Evolutionary conservation across 2,329 filamentous ascomycete genomes (phyloP), one percentile per base, ranked within the genome.

Genomic region (Uncinocarpus reesii): DNA sequence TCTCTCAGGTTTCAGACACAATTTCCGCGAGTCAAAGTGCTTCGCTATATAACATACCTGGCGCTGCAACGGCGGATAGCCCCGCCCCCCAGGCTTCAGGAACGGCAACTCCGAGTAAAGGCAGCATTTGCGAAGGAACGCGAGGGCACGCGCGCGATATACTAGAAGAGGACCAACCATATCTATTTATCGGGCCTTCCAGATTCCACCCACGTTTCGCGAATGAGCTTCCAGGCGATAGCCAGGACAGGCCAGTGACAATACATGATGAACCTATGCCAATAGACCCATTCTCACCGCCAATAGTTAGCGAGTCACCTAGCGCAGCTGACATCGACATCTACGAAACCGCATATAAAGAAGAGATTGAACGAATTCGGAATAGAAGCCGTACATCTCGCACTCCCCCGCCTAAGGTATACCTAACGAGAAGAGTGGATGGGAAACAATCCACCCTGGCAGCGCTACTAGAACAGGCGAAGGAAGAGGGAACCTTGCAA

Each of bases 321-420:
- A 83, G 83, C 0, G 83, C 82, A 1, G 84, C 86, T 4, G 87
- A 93, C 52, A 86, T 86, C 57, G 81, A 92, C 60, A 83, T 96
- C 50, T 95, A 95, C 63, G 86, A 94, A 63, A 79, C 77, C 0
- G 90, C 90, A 0, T 95, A 94, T 62, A 80, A 86, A 59, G 78
- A 84, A 52, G 86, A 95, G 66, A 78, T 92, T 23, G 77, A 83
- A 50, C 77, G 82, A 13, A 90, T 95, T 58, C 67, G 77, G 24
- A 65, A 70, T 53, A 56, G 58, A 43, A 64, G 58, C n/a, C 55
- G 62, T 15, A 60, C 61, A 20, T 57, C 60, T 21, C 59, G 59
- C 56, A 68, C 71, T 49, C 63, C 67, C 21, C 59, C 63, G 28
- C 72, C 80, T 1, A 80, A 73, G 15, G 71, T 85, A 13, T 84